These are phyloP conservation scores for Scorias spongiosa DNA, from an alignment of 2,329 filamentous ascomycete species.

Conservation along the genomic window DNA sequence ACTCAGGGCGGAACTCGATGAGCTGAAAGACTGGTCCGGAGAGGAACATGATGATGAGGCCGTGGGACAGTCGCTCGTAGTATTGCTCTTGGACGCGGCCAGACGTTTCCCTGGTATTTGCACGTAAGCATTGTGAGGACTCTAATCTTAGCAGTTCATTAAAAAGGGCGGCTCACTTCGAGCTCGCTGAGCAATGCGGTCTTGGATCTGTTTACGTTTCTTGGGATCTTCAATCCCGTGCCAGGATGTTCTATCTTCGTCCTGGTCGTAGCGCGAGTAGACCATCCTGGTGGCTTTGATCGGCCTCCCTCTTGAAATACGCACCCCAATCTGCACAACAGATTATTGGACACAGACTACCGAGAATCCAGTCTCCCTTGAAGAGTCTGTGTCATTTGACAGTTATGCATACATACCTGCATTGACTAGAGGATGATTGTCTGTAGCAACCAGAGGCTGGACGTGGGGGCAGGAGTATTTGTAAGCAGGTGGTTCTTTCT, in stretches of 20 bases:
- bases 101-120: constrained; percentile 3
- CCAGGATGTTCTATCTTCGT: constrained; percentile 10
- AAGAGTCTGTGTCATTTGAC: no score
- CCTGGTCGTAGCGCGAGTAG: background rate
- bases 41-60: constrained; percentile 1
- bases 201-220: constrained; percentile 26
- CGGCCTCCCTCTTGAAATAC: no score
- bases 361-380: no score
- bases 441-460: no score
- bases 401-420: no score
- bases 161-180: constrained; percentile 14
- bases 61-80: background rate
- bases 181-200: constrained; percentile 24
- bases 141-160: no score
- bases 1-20: background rate
- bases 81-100: constrained; percentile 2
- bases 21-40: constrained; percentile 9
- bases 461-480: no score
- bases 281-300: background rate
- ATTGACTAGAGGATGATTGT: no score
- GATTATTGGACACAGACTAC: no score
- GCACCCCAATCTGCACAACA: no score
- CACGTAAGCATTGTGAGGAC: background rate
- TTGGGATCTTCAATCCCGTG: constrained; percentile 21
- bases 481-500: no score